Conservation (phyloP, 495 filamentous ascomycete species). For the Parathielavia hyrcaniae region DNA sequence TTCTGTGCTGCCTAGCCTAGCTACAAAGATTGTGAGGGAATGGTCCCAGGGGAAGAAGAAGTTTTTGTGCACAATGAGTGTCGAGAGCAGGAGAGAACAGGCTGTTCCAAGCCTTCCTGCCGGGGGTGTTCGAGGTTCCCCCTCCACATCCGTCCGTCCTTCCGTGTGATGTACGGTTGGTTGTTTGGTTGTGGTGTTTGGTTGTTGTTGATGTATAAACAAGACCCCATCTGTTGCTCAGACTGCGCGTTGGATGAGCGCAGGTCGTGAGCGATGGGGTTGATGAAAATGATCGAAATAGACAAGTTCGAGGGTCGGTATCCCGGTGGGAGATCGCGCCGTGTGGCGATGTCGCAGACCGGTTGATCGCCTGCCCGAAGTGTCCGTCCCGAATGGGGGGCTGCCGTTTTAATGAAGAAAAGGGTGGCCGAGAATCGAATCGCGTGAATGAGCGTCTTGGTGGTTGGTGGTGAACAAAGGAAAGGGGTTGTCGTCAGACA, state of each 20-base stretch:
- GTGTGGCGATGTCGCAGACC: conserved; percentile 1
- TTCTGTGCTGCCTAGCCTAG: conserved; percentile 18
- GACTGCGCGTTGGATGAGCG: not conserved
- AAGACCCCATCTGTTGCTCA: conserved; percentile 3
- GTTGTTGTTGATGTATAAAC: not conserved
- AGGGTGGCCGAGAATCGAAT: conserved; percentile 1
- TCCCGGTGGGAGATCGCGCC: not conserved
- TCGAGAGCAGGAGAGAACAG: not conserved
- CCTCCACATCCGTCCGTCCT: not conserved
- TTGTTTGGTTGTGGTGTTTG: not conserved
- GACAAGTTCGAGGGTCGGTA: no score
- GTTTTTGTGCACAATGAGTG: not conserved
- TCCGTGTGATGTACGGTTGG: not conserved
- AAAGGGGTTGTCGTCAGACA: conserved; percentile 14
- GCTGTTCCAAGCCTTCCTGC: conserved; percentile 12
- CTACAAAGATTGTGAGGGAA: conserved; percentile 16
- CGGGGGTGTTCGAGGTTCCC: not conserved
- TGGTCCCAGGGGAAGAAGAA: not conserved
- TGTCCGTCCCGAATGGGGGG: not conserved
- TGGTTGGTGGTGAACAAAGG: conserved; percentile 11
- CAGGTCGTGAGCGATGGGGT: not conserved
- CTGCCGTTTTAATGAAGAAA: not conserved
- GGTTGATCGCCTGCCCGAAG: not conserved
- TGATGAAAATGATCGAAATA: no score
- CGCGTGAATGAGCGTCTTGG: conserved; percentile 3